phyloP scores from a whole-genome alignment of 2,329 filamentous ascomycete genomes.

The Botrytis medusae region DNA sequence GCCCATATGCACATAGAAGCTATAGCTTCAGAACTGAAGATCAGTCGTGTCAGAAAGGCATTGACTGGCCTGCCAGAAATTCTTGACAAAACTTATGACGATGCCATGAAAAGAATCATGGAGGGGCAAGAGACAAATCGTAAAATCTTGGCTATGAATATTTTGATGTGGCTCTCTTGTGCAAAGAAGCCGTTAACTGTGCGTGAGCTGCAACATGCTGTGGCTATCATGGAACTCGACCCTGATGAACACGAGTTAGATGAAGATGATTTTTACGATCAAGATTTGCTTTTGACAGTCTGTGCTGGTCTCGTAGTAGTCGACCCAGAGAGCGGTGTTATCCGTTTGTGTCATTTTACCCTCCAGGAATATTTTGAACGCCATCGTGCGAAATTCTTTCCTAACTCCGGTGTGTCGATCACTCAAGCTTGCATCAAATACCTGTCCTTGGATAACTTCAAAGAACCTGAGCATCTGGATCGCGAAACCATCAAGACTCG shows the following conservation, averaged over 20 bases:
- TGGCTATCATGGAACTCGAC: slow-evolving; percentile 42
- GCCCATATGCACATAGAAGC: slow-evolving; percentile 42
- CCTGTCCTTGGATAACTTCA: slow-evolving; percentile 33
- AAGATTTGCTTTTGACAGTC: slow-evolving; percentile 24
- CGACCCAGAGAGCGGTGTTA: slow-evolving; percentile 32
- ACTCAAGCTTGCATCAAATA: slow-evolving; percentile 33
- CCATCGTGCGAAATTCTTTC: slow-evolving; percentile 14
- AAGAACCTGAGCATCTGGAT: slow-evolving; percentile 23
- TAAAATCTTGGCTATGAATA: slow-evolving; percentile 11
- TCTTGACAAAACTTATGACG: slow-evolving; percentile 40
- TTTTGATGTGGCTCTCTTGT: slow-evolving; percentile 43
- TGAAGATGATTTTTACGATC: slow-evolving; percentile 32
- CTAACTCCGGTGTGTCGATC: slow-evolving; percentile 23
- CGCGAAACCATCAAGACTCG: slow-evolving; percentile 12
- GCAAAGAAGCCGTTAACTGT: slow-evolving; percentile 40
- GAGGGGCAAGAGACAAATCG: slow-evolving; percentile 24
- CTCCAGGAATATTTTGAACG: slow-evolving; percentile 35
- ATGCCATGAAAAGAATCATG: slow-evolving; percentile 43
- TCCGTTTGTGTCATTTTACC: slow-evolving; percentile 36
- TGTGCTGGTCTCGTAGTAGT: slow-evolving; percentile 35
- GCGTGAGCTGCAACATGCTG: slow-evolving; percentile 45
- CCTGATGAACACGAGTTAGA: slow-evolving; percentile 35
- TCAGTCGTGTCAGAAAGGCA: slow-evolving; percentile 35
- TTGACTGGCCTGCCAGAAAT: slow-evolving; percentile 35
- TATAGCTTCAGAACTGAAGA: slow-evolving; percentile 34